A percentile compares a stretch with the other conserved stretches of the same genome.
These are phyloP conservation scores for Colletotrichum lupini DNA, from an alignment of 2,329 filamentous ascomycete species.

Conservation along the genomic window DNA sequence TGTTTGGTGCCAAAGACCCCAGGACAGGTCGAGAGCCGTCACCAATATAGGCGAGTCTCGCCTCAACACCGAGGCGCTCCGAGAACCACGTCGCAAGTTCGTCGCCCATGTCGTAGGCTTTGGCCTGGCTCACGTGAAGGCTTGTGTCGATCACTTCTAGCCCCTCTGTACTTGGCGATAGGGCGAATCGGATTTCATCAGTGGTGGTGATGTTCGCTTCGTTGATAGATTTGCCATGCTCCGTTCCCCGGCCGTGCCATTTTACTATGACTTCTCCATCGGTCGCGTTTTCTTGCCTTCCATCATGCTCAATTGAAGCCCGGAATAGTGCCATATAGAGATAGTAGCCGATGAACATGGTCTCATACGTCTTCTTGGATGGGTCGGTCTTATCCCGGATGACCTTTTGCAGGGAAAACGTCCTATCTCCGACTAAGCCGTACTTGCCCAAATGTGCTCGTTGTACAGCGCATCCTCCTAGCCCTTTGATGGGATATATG, in stretches of 20 bases:
- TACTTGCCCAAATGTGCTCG: neutral
- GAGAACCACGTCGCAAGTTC: constrained; percentile 74
- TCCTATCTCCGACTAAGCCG: neutral
- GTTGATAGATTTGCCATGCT: neutral
- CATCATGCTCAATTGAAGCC: neutral
- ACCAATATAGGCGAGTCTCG: constrained; percentile 73
- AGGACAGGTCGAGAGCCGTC: constrained; percentile 69
- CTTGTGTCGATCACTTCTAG: constrained; percentile 62
- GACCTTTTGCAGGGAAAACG: neutral
- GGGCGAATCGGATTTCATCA: neutral
- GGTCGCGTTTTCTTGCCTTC: neutral
- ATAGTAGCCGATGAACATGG: neutral
- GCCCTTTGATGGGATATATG: constrained; percentile 10
- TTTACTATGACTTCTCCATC: neutral
- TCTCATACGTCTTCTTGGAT: neutral
- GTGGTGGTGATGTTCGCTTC: neutral
- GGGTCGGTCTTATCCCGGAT: neutral
- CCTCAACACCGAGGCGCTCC: constrained; percentile 70
- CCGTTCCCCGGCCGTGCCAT: neutral
- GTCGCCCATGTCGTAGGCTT: constrained; percentile 71
- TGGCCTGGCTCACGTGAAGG: constrained; percentile 68
- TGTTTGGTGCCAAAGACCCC: constrained; percentile 60
- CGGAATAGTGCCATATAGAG: constrained; percentile 6
- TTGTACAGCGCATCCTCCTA: neutral
- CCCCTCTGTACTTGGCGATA: constrained; percentile 8